Evolutionary conservation across 2,329 filamentous ascomycete genomes (phyloP).

Genomic region (Cladosporium sp.): DNA sequence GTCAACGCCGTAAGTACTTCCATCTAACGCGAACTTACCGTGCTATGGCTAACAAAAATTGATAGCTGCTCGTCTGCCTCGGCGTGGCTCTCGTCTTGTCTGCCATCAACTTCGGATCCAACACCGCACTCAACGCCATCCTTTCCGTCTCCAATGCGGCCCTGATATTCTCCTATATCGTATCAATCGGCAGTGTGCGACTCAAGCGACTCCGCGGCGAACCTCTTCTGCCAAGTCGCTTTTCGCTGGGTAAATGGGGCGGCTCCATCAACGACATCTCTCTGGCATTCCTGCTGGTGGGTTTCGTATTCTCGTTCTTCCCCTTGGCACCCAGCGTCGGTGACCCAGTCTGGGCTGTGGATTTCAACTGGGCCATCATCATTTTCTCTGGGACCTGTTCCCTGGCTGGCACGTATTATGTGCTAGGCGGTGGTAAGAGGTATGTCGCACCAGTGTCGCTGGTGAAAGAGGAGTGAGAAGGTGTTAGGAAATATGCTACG

Average conservation of each 20-base stretch:
- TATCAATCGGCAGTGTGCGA: slow-evolving; percentile 30
- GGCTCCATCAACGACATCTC: slow-evolving; percentile 29
- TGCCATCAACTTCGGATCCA: slow-evolving; percentile 40
- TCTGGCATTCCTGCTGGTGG: slow-evolving; percentile 27
- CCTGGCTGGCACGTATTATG: slow-evolving; percentile 25
- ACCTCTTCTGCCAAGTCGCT: slow-evolving; percentile 28
- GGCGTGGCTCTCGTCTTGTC: slow-evolving; percentile 31
- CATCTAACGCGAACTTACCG: neutral
- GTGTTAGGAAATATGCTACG: too few species aligned
- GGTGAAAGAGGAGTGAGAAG: slow-evolving; percentile 26
- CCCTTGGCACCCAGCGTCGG: slow-evolving; percentile 21
- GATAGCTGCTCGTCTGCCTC: slow-evolving; percentile 16
- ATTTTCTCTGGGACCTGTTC: slow-evolving; percentile 26
- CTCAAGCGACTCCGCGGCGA: slow-evolving; percentile 30
- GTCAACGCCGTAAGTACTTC: slow-evolving; percentile 31
- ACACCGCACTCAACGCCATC: slow-evolving; percentile 39
- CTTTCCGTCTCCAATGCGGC: slow-evolving; percentile 37
- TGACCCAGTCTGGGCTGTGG: slow-evolving; percentile 21
- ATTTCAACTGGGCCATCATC: slow-evolving; percentile 32
- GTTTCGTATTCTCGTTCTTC: slow-evolving; percentile 34
- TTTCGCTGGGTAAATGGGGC: slow-evolving; percentile 31
- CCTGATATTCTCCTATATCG: slow-evolving; percentile 32
- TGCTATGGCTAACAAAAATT: neutral
- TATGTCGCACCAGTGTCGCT: slow-evolving; percentile 30
- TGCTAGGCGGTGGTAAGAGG: slow-evolving; percentile 22